Evolutionary conservation across 441 rosid species (phyloP).

Genomic region (Omphalea diandra): DNA sequence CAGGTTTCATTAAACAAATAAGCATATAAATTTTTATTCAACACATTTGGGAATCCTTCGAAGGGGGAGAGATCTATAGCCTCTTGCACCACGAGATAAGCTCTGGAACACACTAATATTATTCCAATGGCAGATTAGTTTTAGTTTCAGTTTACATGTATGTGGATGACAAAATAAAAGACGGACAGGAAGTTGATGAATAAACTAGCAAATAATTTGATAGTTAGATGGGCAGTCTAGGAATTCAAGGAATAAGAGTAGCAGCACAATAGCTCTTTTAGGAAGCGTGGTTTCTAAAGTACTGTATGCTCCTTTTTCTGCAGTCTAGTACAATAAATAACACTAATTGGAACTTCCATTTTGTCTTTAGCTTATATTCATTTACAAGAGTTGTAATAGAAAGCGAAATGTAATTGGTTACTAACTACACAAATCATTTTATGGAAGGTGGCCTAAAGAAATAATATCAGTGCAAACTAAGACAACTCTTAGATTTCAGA

Average conservation of each 20-base stretch:
- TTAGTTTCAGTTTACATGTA: no score
- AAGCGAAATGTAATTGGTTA: conserved; percentile 18
- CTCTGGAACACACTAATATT: no score
- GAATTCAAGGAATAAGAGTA: conserved; percentile 1
- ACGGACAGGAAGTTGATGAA: neutral
- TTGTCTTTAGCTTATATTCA: no score
- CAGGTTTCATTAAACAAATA: no score
- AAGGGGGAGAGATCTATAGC: no score
- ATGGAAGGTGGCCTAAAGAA: neutral
- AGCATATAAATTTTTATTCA: no score
- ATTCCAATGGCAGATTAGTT: no score
- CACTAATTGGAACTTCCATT: conserved; percentile 24
- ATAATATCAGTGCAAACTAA: neutral
- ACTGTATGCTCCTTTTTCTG: conserved; percentile 12
- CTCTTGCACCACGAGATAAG: no score
- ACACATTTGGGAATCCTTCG: no score
- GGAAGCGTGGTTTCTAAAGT: conserved; percentile 6
- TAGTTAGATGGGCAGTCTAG: neutral
- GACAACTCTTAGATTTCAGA: neutral
- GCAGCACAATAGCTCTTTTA: conserved; percentile 14
- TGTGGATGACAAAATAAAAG: no score
- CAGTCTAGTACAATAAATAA: conserved; percentile 24
- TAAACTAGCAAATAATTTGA: neutral
- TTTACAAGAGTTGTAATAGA: conserved; percentile 15
- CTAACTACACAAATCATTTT: neutral